Conservation (phyloP, 306 rosid genomes). For the Herpetospermum pedunculosum region DNA sequence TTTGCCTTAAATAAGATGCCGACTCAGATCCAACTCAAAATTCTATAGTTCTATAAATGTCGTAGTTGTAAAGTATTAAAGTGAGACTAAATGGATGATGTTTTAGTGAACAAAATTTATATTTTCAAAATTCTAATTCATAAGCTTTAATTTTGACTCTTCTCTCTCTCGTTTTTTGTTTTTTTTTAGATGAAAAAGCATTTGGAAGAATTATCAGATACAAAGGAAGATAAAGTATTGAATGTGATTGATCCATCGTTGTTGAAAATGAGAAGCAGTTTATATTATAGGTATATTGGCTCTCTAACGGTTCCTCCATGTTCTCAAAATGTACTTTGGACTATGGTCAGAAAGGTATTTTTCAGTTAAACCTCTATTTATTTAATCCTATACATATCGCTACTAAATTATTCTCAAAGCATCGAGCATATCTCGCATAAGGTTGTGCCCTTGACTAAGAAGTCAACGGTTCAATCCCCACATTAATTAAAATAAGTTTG, state of each 20-base stretch:
- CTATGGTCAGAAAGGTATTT: constrained; percentile 22
- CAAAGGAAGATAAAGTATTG: not conserved
- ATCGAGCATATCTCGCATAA: too few species aligned
- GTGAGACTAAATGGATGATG: too few species aligned
- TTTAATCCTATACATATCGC: not conserved
- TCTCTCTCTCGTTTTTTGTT: too few species aligned
- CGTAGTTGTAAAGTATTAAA: too few species aligned
- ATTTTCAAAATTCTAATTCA: too few species aligned
- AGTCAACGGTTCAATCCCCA: too few species aligned
- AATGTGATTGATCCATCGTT: constrained; percentile 28
- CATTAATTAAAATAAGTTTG: too few species aligned
- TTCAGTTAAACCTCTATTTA: not conserved
- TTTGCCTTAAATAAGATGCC: too few species aligned
- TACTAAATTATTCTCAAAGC: not conserved
- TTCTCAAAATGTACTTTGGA: constrained; percentile 49
- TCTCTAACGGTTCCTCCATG: constrained; percentile 78
- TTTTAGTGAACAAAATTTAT: too few species aligned
- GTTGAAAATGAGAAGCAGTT: constrained; percentile 11
- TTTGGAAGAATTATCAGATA: constrained; percentile 18
- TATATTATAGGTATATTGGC: constrained; percentile 57
- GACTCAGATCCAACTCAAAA: too few species aligned
- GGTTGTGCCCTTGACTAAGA: too few species aligned
- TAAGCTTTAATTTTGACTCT: not conserved
- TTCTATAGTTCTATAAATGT: too few species aligned
- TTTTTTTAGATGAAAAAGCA: constrained; percentile 21